Evolutionary conservation across 2,329 filamentous ascomycete species (phyloP), one percentile per base, ranked within the genome.

Genomic region (Hyphodiscus sp.): DNA sequence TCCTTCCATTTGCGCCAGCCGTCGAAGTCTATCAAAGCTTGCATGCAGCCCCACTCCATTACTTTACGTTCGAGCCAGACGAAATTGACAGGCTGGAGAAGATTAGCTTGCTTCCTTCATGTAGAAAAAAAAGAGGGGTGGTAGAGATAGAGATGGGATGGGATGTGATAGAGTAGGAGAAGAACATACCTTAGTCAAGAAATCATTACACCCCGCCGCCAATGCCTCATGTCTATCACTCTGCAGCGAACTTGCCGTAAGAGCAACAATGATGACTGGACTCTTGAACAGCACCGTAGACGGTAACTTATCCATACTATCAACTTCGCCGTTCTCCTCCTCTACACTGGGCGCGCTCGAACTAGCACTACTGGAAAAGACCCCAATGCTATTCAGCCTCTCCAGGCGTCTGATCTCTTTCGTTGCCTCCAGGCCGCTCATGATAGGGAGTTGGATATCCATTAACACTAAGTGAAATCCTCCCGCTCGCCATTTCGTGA

Each of bases 41-140:
- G 94, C 94, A 99, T 99, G 75, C 94, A 97, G 53, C 94, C 94
- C 94, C 94, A 99, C 76, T 99, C 94, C 73, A 95, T 96, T 63
- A 97, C 91, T 71, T 99, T 99, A 54, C 92, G 84, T 70, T 96
- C 90, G 23, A 99, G 81, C 91, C 92, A 99, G 55, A 95, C 87
- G 67, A 96, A 96, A 69, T 95, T 95, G 62, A 99, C 92, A 19
- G 94, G 94, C 89, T 96, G 47, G 23, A 30, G 26, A 20, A 41
- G 44, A 53, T 56, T 29, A 59, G 58, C 20, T 30, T 26, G 23
- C 8, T 26, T 26, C 4, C 23, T 26, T 26, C 23, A 8, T 3
- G 8, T 8, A 26, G 4, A 26, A 8, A 26, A 26, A 26, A 4
- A 26, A 4, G 23, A 26, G 3, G 23, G 18, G 9, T 43, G 30